Evolutionary conservation across 1,284 basidiomycete species (phyloP), one percentile per base, ranked within the genome.

Genomic region (Fomitopsis betulina): DNA sequence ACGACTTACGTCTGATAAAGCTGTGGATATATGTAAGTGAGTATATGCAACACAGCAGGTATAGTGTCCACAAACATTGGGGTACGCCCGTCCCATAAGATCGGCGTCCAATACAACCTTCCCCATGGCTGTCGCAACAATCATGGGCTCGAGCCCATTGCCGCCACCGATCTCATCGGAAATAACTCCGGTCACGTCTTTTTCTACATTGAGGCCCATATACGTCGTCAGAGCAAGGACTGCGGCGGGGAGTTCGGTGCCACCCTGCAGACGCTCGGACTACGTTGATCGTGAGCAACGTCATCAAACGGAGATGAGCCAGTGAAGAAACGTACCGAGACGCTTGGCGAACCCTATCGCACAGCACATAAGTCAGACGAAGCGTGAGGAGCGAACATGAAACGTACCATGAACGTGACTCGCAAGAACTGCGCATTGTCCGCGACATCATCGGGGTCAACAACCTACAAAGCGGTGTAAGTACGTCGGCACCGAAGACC

Each of bases 131-230:
- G 74, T 70, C 3, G 79, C 78, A 45, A 77, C 72, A 21, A 80
- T 70, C 67, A 82, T 74, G 23, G 78, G 76, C 69, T 83, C 75
- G 62, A 85, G 75, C 33, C 84, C 83, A 62, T 85, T 85, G 13
- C 77, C 78, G 9, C 83, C 84, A 15, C 84, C 83, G 49, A 85
- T 83, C 67, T 84, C 81, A 54, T 80, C 78, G 12, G 77, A 76
- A 15, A 79, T 71, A 0, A 74, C 68, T 13, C 75, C 76, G 7
- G 65, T 56, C 53, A 67, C 64, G 56, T 71, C n/a, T n/a, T n/a
- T n/a, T n/a, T n/a, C n/a, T n/a, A n/a, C 68, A 1, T 55, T 12
- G 19, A 68, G 49, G 15, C 62, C 65, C 51, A 68, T 62, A 53
- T 70, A 70, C 38, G 63, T 62, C 62, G 68, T 61, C 19, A 71